Percentiles rank a stretch among this genome's conserved stretches.
phyloP scores from a whole-genome alignment of 768 basidiomycete species.

The Trametes villosa region DNA sequence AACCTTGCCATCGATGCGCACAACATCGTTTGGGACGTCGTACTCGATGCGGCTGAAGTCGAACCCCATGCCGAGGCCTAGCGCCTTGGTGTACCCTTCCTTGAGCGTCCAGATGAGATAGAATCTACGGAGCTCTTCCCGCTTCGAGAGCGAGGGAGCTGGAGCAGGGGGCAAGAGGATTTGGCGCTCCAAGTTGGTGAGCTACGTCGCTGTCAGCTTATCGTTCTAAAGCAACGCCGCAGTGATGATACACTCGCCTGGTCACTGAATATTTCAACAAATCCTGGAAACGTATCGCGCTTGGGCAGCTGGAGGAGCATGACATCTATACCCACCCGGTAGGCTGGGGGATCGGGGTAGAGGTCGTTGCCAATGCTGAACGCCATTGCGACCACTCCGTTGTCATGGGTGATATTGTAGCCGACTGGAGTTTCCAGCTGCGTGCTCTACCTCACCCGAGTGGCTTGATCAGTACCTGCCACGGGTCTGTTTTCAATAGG shows the following conservation, averaged over 20 bases:
- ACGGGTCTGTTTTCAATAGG: constrained; percentile 11
- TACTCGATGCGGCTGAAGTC: constrained; percentile 80
- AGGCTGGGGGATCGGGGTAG: constrained; percentile 58
- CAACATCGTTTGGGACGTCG: constrained; percentile 51
- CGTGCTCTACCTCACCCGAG: constrained; percentile 17
- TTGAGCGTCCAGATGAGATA: constrained; percentile 91
- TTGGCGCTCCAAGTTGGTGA: constrained; percentile 44
- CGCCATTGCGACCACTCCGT: constrained; percentile 70
- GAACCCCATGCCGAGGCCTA: constrained; percentile 83
- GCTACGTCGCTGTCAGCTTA: constrained; percentile 30
- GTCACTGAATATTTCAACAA: constrained; percentile 65
- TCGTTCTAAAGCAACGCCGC: neutral
- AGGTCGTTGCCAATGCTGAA: constrained; percentile 41
- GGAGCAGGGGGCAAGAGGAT: constrained; percentile 36
- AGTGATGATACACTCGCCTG: constrained; percentile 49
- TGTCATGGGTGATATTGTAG: constrained; percentile 86
- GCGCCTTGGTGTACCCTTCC: constrained; percentile 89
- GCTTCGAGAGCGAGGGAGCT: constrained; percentile 43
- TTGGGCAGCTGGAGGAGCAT: constrained; percentile 76
- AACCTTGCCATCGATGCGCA: constrained; percentile 61
- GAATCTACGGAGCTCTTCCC: constrained; percentile 62
- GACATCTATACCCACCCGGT: constrained; percentile 72
- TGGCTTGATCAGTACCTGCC: neutral
- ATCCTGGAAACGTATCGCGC: constrained; percentile 58
- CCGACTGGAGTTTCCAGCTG: constrained; percentile 47